These are phyloP conservation scores for Cercospora beticola DNA, from an alignment of 2,329 filamentous ascomycete species.

Conservation along the genomic window DNA sequence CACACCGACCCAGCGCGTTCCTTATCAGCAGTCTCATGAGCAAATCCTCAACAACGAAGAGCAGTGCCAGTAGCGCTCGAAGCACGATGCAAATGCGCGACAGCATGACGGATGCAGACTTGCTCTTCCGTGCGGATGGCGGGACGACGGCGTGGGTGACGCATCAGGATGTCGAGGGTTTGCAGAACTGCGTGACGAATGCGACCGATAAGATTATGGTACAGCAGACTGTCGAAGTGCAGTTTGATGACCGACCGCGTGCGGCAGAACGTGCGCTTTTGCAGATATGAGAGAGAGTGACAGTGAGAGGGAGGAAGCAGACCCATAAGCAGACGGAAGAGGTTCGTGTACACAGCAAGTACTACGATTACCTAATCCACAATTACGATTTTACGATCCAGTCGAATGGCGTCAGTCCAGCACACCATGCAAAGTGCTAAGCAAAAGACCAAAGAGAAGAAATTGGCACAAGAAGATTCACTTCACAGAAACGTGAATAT, in stretches of 20 bases:
- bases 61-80: neutral
- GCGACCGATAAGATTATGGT: constrained; percentile 23
- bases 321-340: neutral
- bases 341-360: neutral
- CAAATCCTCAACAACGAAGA: constrained; percentile 15
- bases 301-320: neutral
- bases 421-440: neutral
- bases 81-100: constrained; percentile 4
- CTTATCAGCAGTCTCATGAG: neutral
- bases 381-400: neutral
- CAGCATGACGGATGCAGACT: constrained; percentile 11
- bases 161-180: constrained; percentile 15
- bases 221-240: constrained; percentile 22
- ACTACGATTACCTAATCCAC: neutral
- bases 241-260: constrained; percentile 14
- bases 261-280: constrained; percentile 10
- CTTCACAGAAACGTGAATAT: constrained; percentile 18
- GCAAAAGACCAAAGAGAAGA: neutral
- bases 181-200: constrained; percentile 9
- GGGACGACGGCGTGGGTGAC: constrained; percentile 13
- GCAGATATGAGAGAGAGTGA: neutral
- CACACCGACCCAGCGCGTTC: constrained; percentile 4
- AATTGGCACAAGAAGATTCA: neutral
- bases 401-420: neutral
- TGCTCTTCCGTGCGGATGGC: constrained; percentile 10